Base-by-base conservation (phyloP, 1,284 basidiomycete species). In the Phenoliferia sp. region DNA sequence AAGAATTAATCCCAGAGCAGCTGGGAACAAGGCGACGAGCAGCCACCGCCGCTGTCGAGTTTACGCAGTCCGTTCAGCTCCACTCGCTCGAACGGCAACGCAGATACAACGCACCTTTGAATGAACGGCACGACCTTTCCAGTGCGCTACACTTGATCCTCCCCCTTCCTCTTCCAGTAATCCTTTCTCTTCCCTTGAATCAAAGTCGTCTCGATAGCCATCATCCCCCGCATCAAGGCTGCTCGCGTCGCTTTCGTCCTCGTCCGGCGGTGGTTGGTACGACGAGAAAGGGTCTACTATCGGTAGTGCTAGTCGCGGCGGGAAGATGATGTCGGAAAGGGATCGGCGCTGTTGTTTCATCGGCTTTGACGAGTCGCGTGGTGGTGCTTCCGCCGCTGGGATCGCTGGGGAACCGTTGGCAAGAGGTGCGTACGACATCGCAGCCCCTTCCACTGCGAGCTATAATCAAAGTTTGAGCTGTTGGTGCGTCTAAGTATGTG, bases 31-130 rank as follows among this genome's bases (percentile, higher is more conserved):
- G 57, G 50, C 17, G 33, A 60, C 22, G n/a, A 63, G 61, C 5
- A 59, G 32, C 15, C 64, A 61, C 26, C 59, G 64, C 19, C 64
- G 60, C 64, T 68, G 52, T 50, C 19, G 3, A 9, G 16, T 6
- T 31, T 17, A 31, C 17, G 12, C 4, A n/a, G 6, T 4, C 4
- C 15, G 34, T 22, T 61, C 29, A 50, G 59, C 39, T 61, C 17
- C 19, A 9, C 29, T 52, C 19, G 15, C 15, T 7, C n/a, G 15
- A 10, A 3, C 9, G 3, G 34, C 19, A 6, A 22, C 0, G 5
- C 22, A 33, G 17, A 15, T 10, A n/a, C 3, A 29, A 44, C 59
- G 26, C 10, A 61, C 59, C 44, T 48, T 32, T 4, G 29, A 12
- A 12, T 32, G 29, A 7, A 48, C 59, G 16, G 29, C 17, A 17